phyloP scores from a whole-genome alignment of 2,329 filamentous ascomycete genomes.

The Exophiala xenobiotica region DNA sequence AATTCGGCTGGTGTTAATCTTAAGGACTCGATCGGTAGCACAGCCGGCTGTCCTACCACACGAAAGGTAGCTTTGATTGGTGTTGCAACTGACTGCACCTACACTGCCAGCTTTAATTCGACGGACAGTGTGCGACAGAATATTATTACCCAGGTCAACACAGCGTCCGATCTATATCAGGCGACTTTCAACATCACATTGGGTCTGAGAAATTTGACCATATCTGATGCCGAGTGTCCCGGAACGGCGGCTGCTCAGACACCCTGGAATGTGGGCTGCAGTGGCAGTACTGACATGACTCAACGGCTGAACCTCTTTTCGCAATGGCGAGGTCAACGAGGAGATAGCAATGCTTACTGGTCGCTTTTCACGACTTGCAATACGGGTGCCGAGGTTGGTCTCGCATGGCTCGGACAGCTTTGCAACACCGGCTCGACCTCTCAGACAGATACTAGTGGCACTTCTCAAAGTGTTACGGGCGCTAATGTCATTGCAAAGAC shows the following conservation, averaged over 20 bases:
- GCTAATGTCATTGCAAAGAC: conserved; percentile 89
- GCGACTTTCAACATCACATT: conserved; percentile 91
- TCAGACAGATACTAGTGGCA: conserved; percentile 50
- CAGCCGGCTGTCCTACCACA: conserved; percentile 81
- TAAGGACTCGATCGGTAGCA: conserved; percentile 73
- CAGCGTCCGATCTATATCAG: conserved; percentile 85
- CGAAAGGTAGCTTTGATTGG: conserved; percentile 89
- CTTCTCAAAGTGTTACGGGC: conserved; percentile 70
- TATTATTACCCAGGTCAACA: conserved; percentile 80
- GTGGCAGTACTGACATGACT: conserved; percentile 61
- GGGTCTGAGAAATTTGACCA: conserved; percentile 79
- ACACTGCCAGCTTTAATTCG: conserved; percentile 69
- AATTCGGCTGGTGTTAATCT: conserved; percentile 81
- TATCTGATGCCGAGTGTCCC: conserved; percentile 74
- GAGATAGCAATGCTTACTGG: conserved; percentile 89
- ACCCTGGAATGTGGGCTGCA: conserved; percentile 82
- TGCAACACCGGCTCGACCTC: conserved; percentile 63
- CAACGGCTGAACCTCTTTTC: conserved; percentile 85
- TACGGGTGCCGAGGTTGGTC: conserved; percentile 79
- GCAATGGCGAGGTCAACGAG: conserved; percentile 73
- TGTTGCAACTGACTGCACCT: conserved; percentile 89
- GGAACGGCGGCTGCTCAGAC: conserved; percentile 63
- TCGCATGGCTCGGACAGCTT: conserved; percentile 89
- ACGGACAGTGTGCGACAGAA: conserved; percentile 66
- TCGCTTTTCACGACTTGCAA: conserved; percentile 79